These are phyloP conservation scores for Sporothrix inflata DNA, from an alignment of 2,329 filamentous ascomycete genomes.

Conservation along the genomic window DNA sequence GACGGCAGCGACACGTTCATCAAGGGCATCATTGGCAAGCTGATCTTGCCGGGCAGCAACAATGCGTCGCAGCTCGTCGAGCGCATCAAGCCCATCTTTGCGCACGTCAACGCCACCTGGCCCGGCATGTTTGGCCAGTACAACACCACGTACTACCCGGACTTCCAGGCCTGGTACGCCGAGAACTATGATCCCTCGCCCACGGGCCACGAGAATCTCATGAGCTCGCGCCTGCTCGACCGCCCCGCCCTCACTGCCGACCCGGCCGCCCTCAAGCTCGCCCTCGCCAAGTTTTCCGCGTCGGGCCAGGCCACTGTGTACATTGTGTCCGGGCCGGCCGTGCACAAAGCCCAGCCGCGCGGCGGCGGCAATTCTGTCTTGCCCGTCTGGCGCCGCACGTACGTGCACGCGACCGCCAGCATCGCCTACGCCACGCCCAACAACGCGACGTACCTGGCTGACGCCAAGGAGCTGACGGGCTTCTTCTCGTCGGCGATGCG, in stretches of 20 bases:
- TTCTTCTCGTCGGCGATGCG: constrained; percentile 34
- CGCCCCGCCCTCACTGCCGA: constrained; percentile 35
- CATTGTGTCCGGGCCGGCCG: constrained; percentile 35
- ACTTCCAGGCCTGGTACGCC: constrained; percentile 37
- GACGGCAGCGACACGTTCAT: constrained; percentile 25
- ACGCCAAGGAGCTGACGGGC: constrained; percentile 27
- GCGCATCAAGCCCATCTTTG: constrained; percentile 29
- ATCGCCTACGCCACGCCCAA: constrained; percentile 30
- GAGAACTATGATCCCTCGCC: constrained; percentile 35
- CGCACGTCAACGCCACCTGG: constrained; percentile 34
- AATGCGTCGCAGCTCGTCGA: constrained; percentile 22
- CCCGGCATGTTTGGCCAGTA: constrained; percentile 38
- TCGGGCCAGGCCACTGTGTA: constrained; percentile 33
- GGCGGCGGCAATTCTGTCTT: constrained; percentile 35
- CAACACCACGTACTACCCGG: constrained; percentile 42
- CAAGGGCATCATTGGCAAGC: constrained; percentile 34
- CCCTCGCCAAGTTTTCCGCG: constrained; percentile 32
- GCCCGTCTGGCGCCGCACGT: constrained; percentile 35
- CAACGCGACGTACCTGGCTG: constrained; percentile 30
- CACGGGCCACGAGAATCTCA: constrained; percentile 31
- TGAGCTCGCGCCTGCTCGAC: constrained; percentile 42
- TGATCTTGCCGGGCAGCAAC: constrained; percentile 28
- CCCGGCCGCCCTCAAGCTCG: constrained; percentile 28
- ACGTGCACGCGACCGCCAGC: constrained; percentile 33
- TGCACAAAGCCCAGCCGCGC: constrained; percentile 33